Conservation (phyloP, 75 land plant genomes). For the Adiantum capillusveneris region DNA sequence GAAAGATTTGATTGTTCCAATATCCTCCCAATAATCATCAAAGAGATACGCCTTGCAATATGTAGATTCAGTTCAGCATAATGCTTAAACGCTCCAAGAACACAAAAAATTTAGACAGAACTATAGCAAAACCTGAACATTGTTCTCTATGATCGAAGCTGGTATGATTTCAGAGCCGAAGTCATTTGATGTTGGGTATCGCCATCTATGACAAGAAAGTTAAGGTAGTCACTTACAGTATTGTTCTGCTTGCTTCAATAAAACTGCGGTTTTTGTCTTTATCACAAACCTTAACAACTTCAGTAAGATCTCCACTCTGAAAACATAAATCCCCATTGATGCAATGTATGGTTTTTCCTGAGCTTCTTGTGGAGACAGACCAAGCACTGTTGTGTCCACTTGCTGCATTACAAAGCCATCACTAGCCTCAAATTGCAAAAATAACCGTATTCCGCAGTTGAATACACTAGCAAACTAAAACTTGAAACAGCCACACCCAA, state of each 20-base stretch:
- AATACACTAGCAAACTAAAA: too few relatives aligned
- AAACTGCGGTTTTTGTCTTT: too few relatives aligned
- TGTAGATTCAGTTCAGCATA: too few relatives aligned
- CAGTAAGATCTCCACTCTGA: conserved; percentile 59
- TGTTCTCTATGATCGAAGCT: conserved; percentile 31
- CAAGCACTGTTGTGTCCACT: conserved; percentile 68
- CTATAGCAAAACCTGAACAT: conserved; percentile 44
- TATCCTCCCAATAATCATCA: conserved; percentile 55
- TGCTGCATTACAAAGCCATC: conserved; percentile 38
- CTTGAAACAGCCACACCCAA: neutral
- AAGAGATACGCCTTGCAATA: conserved; percentile 41
- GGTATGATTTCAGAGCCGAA: conserved; percentile 57
- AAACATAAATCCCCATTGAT: conserved; percentile 93
- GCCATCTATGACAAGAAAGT: conserved; percentile 19
- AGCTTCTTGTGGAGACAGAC: conserved; percentile 69
- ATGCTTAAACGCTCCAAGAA: too few relatives aligned
- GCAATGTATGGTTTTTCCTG: conserved; percentile 68
- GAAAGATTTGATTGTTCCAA: conserved; percentile 57
- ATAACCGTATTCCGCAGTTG: too few relatives aligned
- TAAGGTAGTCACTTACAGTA: neutral
- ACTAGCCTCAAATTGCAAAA: too few relatives aligned
- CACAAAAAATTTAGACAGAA: too few relatives aligned
- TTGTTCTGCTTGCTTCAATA: too few relatives aligned
- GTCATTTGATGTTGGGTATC: conserved; percentile 48
- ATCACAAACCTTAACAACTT: conserved; percentile 49